Base-by-base conservation (phyloP, 1,139 yeast genomes). In the Yamadazyma oceani region DNA sequence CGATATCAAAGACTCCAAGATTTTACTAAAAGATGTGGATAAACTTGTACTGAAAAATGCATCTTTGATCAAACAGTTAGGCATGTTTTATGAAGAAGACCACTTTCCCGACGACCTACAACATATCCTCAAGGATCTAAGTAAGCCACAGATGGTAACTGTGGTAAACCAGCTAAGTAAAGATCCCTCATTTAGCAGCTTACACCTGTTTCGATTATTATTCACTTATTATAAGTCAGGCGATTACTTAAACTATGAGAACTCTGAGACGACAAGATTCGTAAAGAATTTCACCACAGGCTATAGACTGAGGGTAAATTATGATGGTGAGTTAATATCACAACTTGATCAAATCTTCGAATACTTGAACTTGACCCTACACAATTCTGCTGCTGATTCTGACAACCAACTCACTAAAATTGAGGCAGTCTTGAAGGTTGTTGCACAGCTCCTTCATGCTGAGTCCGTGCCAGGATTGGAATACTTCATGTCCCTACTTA, bases 191-290 rank as follows among this genome's bases (percentile, higher is more conserved):
- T 65, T 64, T 40, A 8, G 34, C 5, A 37, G 42, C 17, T 21
- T 43, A 11, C 22, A n/a, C n/a, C 35, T 54, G 49, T 52, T 49
- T 35, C 40, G 70, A 27, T 40, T 45, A 8, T 46, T 53, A 17
- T 61, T 59, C 44, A 43, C 45, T 30, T 42, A 58, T 37, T 55
- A 50, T 48, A 64, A 63, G 38, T 60, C 72, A 2, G 62, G 65
- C 0, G 62, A 64, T 25, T 55, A 55, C 47, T 49, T 66, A 21
- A 66, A 61, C 36, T 62, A 64, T 37, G 57, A 58, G 28, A 62
- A 62, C 21, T 32, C 45, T 12, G 50, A 47, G 21, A 32, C 31
- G 2, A 31, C 35, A 1, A 28, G 42, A 16, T 35, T 32, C 16
- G 30, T 38, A 2, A 42, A 29, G 17, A 43, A 43, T 17, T 30